Evolutionary conservation across 352 stramenopile genomes (phyloP).

Genomic region (Phytophthora macrochlamydospora): DNA sequence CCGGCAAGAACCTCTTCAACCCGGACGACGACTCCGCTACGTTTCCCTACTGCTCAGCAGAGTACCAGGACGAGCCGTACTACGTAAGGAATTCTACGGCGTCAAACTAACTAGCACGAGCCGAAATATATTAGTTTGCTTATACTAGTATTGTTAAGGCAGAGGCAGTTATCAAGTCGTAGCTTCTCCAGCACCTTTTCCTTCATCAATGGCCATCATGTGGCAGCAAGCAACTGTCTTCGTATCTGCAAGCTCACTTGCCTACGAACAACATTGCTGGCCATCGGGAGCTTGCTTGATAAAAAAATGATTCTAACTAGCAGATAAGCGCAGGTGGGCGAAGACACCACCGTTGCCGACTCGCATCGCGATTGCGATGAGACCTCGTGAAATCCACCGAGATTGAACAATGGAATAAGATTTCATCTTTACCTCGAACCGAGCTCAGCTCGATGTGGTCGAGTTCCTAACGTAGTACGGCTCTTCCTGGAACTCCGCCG

Average conservation of each 20-base stretch:
- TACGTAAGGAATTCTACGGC: not conserved
- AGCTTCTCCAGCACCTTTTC: too few relatives aligned
- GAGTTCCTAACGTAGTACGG: not conserved
- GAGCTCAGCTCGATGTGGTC: not conserved
- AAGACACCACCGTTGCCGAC: too few relatives aligned
- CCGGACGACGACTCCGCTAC: not conserved
- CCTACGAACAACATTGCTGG: too few relatives aligned
- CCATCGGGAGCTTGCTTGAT: too few relatives aligned
- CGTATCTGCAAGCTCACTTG: too few relatives aligned
- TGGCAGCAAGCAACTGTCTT: too few relatives aligned
- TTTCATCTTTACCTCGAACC: not conserved
- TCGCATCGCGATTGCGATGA: too few relatives aligned
- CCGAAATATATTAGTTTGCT: not conserved
- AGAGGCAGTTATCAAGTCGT: too few relatives aligned
- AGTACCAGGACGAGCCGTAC: slow-evolving; percentile 2
- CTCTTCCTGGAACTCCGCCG: not conserved
- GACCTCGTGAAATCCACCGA: not conserved
- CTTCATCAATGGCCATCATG: too few relatives aligned
- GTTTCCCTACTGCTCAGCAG: not conserved
- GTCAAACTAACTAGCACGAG: slow-evolving; percentile 15
- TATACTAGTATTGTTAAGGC: too few relatives aligned
- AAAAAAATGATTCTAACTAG: too few relatives aligned
- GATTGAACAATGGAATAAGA: not conserved
- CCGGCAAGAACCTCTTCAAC: slow-evolving; percentile 14
- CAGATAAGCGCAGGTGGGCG: too few relatives aligned